These are phyloP conservation scores for Passiflora organensis DNA, from an alignment of 345 rosid species.

Conservation along the genomic window DNA sequence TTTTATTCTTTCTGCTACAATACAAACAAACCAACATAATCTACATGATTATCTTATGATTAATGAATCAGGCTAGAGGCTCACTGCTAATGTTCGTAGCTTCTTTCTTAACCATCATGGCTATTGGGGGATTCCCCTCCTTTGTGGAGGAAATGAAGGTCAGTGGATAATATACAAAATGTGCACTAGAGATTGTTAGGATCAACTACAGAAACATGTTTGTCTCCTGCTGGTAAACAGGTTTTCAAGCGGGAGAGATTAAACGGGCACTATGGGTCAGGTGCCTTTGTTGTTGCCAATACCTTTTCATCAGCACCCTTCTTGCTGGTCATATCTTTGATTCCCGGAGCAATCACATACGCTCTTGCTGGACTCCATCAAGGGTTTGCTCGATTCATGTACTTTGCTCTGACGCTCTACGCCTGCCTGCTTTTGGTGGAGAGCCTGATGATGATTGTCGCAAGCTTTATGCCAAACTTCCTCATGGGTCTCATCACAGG, in stretches of 20 bases:
- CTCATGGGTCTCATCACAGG: slow-evolving; percentile 54
- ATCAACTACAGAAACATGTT: not conserved
- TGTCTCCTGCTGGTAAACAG: slow-evolving; percentile 6
- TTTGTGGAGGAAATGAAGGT: slow-evolving; percentile 48
- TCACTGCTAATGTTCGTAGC: slow-evolving; percentile 43
- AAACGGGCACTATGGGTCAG: slow-evolving; percentile 51
- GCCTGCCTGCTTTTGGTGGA: slow-evolving; percentile 47
- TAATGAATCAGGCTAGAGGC: slow-evolving; percentile 41
- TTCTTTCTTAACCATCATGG: slow-evolving; percentile 46
- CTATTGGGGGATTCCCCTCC: slow-evolving; percentile 54
- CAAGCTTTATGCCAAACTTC: slow-evolving; percentile 47
- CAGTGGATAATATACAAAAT: too few relatives aligned
- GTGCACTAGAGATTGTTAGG: not conserved
- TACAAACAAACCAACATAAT: not conserved
- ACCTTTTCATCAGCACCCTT: slow-evolving; percentile 42
- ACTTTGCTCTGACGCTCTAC: slow-evolving; percentile 26
- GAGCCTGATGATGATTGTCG: slow-evolving; percentile 55
- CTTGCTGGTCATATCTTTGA: slow-evolving; percentile 31
- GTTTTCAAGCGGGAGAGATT: slow-evolving; percentile 47
- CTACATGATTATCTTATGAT: not conserved
- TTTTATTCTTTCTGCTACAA: not conserved
- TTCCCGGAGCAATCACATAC: slow-evolving; percentile 46
- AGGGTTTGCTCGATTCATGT: slow-evolving; percentile 23
- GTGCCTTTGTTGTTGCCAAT: slow-evolving; percentile 45
- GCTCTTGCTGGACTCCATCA: slow-evolving; percentile 35